Evolutionary conservation across 1,284 basidiomycete species (phyloP).

Genomic region (Ustilago vetiveriae): DNA sequence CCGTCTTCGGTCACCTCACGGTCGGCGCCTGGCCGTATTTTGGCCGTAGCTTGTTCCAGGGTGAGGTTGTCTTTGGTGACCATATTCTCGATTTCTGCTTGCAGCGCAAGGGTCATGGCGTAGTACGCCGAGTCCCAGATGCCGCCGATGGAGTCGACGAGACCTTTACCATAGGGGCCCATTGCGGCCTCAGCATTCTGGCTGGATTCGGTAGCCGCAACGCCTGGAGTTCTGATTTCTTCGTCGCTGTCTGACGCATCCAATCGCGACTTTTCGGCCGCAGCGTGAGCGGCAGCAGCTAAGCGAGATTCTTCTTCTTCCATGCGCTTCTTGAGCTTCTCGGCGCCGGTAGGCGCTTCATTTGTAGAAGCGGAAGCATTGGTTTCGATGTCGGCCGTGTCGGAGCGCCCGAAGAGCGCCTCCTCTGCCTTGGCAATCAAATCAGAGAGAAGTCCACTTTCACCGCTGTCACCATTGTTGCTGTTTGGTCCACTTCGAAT

Average conservation of each 20-base stretch:
- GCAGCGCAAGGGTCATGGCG: slow-evolving; percentile 53
- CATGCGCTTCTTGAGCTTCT: slow-evolving; percentile 41
- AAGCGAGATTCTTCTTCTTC: slow-evolving; percentile 39
- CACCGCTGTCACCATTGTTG: slow-evolving; percentile 5
- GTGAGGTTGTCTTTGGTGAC: slow-evolving; percentile 41
- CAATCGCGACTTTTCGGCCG: slow-evolving; percentile 36
- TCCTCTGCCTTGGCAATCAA: slow-evolving; percentile 41
- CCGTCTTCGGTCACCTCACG: slow-evolving; percentile 40
- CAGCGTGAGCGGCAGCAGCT: slow-evolving; percentile 43
- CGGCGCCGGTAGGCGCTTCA: slow-evolving; percentile 7
- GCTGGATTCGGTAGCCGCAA: slow-evolving; percentile 11
- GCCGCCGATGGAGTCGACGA: slow-evolving; percentile 69
- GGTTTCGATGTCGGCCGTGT: background rate
- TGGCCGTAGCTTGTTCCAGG: slow-evolving; percentile 44
- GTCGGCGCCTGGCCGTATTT: slow-evolving; percentile 35
- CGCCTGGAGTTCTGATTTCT: slow-evolving; percentile 22
- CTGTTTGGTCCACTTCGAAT: background rate
- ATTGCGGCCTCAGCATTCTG: background rate
- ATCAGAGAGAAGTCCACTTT: slow-evolving; percentile 25
- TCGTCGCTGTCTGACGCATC: slow-evolving; percentile 1
- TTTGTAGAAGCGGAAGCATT: background rate
- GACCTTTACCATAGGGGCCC: slow-evolving; percentile 66
- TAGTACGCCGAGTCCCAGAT: slow-evolving; percentile 67
- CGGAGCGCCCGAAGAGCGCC: slow-evolving; percentile 15
- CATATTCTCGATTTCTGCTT: slow-evolving; percentile 43